phyloP scores from a whole-genome alignment of 2,329 filamentous ascomycete species.

The Nigrospora oryzae region DNA sequence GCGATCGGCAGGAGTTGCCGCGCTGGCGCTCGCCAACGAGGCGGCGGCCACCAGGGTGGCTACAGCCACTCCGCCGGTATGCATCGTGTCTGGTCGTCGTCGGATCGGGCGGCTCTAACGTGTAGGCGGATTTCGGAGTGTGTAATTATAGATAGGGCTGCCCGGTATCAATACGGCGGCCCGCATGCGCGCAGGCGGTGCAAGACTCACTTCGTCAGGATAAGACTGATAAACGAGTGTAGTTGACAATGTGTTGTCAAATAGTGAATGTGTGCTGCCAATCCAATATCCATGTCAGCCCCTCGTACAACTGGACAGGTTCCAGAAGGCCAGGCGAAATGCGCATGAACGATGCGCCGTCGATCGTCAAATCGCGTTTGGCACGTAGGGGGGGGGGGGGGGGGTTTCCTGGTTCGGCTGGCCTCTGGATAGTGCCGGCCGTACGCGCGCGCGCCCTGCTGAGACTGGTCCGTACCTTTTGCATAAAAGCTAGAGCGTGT shows the following conservation, averaged over 20 bases:
- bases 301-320: too few relatives aligned
- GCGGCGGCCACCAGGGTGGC: conserved; percentile 27
- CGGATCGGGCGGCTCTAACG: not conserved
- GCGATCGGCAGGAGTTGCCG: conserved; percentile 16
- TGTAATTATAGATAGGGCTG: conserved; percentile 9
- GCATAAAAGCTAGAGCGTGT: conserved; percentile 5
- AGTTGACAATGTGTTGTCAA: conserved; percentile 35
- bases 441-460: too few relatives aligned
- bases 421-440: too few relatives aligned
- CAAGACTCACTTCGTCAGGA: conserved; percentile 23
- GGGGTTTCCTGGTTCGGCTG: too few relatives aligned
- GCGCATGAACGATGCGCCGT: too few relatives aligned
- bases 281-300: conserved; percentile 6
- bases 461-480: not conserved
- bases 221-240: conserved; percentile 32
- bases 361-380: too few relatives aligned
- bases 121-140: conserved; percentile 4
- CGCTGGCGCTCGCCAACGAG: conserved; percentile 22
- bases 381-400: too few relatives aligned
- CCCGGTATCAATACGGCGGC: too few relatives aligned
- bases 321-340: too few relatives aligned
- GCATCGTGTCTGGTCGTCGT: conserved; percentile 16
- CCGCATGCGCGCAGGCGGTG: too few relatives aligned
- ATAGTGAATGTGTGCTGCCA: conserved; percentile 21
- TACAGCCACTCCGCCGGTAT: conserved; percentile 18